Conservation (phyloP, 768 basidiomycete species). For the Serendipita sp. region DNA sequence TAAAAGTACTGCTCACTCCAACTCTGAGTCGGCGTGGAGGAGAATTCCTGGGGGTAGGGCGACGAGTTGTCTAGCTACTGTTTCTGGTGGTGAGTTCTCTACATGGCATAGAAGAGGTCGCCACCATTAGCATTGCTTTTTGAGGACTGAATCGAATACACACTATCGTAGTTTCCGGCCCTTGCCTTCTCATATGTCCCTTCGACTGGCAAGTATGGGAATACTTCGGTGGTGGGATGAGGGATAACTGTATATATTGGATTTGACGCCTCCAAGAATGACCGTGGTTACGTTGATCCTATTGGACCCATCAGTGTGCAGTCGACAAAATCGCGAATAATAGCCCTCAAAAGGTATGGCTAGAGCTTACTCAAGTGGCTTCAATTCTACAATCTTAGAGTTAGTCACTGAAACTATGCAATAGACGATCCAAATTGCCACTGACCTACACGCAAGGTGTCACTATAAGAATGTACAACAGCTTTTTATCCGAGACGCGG, state of each 20-base stretch:
- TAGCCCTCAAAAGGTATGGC: background rate
- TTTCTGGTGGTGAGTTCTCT: background rate
- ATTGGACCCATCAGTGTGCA: background rate
- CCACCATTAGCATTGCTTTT: too few species aligned
- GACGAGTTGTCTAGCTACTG: background rate
- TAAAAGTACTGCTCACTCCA: background rate
- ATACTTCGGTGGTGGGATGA: background rate
- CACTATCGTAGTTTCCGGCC: background rate
- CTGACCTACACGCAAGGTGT: constrained; percentile 19
- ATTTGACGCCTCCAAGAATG: background rate
- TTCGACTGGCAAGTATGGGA: background rate
- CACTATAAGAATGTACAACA: constrained; percentile 20
- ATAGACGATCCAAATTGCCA: background rate
- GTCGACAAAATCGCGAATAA: too few species aligned
- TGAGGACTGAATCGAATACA: too few species aligned
- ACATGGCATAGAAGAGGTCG: too few species aligned
- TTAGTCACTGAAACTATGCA: background rate
- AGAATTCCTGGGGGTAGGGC: background rate
- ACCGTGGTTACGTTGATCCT: background rate
- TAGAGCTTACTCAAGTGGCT: constrained; percentile 19
- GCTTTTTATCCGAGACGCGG: too few species aligned
- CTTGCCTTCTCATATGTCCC: background rate
- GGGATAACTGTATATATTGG: background rate
- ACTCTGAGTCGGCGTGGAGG: background rate
- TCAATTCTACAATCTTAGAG: constrained; percentile 15